These are phyloP conservation scores for Lumnitzera littorea DNA, from an alignment of 345 rosid genomes.

Conservation along the genomic window DNA sequence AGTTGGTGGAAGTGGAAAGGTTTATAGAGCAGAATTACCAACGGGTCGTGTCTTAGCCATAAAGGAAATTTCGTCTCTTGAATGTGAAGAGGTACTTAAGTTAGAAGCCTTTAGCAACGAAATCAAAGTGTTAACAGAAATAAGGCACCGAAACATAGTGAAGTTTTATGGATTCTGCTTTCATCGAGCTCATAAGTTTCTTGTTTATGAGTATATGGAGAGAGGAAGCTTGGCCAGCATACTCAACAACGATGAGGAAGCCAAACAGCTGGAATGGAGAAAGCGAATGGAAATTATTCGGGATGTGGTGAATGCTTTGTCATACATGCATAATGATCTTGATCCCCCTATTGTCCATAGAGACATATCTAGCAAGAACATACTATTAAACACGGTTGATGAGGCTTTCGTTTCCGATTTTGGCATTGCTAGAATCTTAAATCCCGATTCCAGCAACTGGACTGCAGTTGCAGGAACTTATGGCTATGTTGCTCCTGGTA, in stretches of 20 bases:
- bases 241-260: neutral
- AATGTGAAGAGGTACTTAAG: neutral
- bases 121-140: neutral
- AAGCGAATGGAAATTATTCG: neutral
- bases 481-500: conserved; percentile 1
- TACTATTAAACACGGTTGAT: neutral
- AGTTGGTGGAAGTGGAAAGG: neutral
- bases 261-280: neutral
- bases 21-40: neutral
- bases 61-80: neutral
- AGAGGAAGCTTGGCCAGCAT: neutral
- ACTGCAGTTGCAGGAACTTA: conserved; percentile 1
- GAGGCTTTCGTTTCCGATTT: conserved; percentile 6
- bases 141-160: conserved; percentile 6
- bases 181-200: neutral
- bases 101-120: neutral
- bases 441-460: neutral
- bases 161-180: conserved; percentile 6
- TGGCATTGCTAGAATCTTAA: conserved; percentile 3
- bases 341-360: neutral
- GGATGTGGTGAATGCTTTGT: neutral
- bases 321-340: neutral
- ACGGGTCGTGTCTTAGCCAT: neutral
- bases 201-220: neutral
- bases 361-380: conserved; percentile 1